These are phyloP conservation scores for Trypanosoma congolense DNA, from an alignment of 208 protist genomes.

Conservation along the genomic window DNA sequence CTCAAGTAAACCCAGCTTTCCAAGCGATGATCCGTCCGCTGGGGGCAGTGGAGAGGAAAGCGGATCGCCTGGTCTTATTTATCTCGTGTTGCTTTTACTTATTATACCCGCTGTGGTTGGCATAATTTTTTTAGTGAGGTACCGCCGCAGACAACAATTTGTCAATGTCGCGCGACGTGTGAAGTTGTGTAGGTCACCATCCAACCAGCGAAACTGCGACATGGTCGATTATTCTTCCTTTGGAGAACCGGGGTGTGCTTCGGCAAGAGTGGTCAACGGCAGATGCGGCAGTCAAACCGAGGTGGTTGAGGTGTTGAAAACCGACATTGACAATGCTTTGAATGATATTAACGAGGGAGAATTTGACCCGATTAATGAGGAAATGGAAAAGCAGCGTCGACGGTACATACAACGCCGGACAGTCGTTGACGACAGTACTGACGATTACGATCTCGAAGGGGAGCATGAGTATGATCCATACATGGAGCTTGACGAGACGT, in stretches of 20 bases:
- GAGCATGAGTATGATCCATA: not conserved
- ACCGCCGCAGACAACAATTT: slow-evolving; percentile 35
- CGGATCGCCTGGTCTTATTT: not conserved
- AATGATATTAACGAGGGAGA: slow-evolving; percentile 2
- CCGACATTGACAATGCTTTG: not conserved
- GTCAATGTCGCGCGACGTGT: slow-evolving; percentile 21
- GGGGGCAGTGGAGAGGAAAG: slow-evolving; percentile 2
- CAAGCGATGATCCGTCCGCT: too few species aligned
- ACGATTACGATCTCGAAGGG: slow-evolving; percentile 8
- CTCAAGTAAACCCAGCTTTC: too few species aligned
- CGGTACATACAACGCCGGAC: slow-evolving; percentile 33
- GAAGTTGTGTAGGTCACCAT: slow-evolving; percentile 32
- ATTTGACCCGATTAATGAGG: slow-evolving; percentile 70
- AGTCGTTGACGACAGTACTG: slow-evolving; percentile 6
- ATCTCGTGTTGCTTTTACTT: slow-evolving; percentile 38
- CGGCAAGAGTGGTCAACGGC: too few species aligned
- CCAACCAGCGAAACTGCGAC: too few species aligned
- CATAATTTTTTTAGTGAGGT: slow-evolving; percentile 23
- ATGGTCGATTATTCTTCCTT: too few species aligned
- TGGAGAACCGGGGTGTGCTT: too few species aligned
- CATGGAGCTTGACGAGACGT: not conserved
- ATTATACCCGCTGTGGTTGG: slow-evolving; percentile 29
- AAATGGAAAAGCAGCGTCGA: slow-evolving; percentile 37
- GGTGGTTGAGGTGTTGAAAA: not conserved
- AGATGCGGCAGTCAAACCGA: slow-evolving; percentile 6